Evolutionary conservation across 2,329 filamentous ascomycete genomes (phyloP).

Genomic region (Lachnellula suecica): DNA sequence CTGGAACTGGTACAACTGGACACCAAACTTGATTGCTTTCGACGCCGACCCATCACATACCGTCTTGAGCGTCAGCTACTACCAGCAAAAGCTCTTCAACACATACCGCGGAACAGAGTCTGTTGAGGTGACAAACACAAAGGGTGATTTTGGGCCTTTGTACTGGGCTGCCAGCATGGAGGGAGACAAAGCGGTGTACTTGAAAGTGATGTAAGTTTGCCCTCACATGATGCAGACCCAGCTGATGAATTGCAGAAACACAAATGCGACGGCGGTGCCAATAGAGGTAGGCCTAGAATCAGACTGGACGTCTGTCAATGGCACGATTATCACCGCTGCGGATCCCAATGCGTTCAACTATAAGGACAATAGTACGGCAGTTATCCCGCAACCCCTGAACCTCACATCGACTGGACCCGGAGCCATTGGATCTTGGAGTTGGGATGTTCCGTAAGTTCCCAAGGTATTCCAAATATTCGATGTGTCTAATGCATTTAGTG

Average conservation of each 20-base stretch:
- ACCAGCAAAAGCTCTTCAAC: conserved; percentile 40
- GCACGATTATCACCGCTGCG: conserved; percentile 18
- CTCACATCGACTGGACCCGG: conserved; percentile 8
- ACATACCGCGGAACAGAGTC: conserved; percentile 41
- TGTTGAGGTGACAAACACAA: conserved; percentile 42
- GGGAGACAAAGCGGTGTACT: conserved; percentile 12
- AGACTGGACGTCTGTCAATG: conserved; percentile 19
- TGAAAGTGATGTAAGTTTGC: conserved; percentile 22
- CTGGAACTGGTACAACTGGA: conserved; percentile 29
- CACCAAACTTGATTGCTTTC: conserved; percentile 19
- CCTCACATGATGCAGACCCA: not conserved
- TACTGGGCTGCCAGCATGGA: conserved; percentile 44
- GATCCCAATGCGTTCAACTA: conserved; percentile 20
- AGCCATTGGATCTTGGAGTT: conserved; percentile 14
- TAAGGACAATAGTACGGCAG: conserved; percentile 22
- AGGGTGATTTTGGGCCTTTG: conserved; percentile 39
- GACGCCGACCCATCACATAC: conserved; percentile 13
- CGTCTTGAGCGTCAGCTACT: conserved; percentile 8
- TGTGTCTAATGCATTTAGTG: conserved; percentile 6
- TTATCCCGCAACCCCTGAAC: conserved; percentile 15
- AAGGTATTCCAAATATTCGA: not conserved
- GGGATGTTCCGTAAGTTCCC: conserved; percentile 23
- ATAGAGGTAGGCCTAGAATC: conserved; percentile 14
- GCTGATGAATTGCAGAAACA: conserved; percentile 12
- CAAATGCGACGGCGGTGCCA: conserved; percentile 14